Base-by-base conservation (phyloP, 345 rosid species). In the Eucalyptus urophylla region DNA sequence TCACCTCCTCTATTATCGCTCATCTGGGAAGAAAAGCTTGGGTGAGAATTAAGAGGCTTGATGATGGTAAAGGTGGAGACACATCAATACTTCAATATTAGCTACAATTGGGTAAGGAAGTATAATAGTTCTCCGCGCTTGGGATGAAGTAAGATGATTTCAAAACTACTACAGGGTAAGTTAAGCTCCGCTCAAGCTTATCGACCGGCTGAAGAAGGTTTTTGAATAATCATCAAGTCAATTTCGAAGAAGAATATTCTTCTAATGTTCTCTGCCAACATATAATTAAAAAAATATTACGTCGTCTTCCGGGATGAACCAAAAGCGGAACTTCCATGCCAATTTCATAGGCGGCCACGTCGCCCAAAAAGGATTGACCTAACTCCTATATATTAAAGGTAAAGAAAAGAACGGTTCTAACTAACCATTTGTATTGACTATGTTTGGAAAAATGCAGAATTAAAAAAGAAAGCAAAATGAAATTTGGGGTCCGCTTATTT, bases 1-100 rank as follows among this genome's bases (percentile, higher is more conserved):
- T 53, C 58, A 53, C 58, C 58, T 53, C 0, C 0, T 11, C 0
- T 53, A 21, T 53, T 21, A 21, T 53, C 11, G 21, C 1, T 53
- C 24, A 53, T 53, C 24, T 0, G 1, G 10, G 10, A 8, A 8
- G 0, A 53, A 53, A 53, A 53, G 4, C 11, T 53, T 53, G 58
- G 2, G 25, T 8, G 25, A 53, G 11, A 53, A 53, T 53, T 0
- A 2, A 53, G 1, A 53, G 25, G 25, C 25, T 53, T 53, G 25
- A 53, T 19, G 5, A 0, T 53, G 58, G 2, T 19, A 0, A 53
- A 53, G 11, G 0, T 19, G 8, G 25, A 53, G 0, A 19, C 5
- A 8, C 58, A 19, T 53, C 4, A 8, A 5, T 53, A 53, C 0
- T 53, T 53, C 25, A 19, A 53, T 53, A 53, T 0, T 21, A 53